Evolutionary conservation across 306 rosid genomes (phyloP).

Genomic region (Trifolium dubium): DNA sequence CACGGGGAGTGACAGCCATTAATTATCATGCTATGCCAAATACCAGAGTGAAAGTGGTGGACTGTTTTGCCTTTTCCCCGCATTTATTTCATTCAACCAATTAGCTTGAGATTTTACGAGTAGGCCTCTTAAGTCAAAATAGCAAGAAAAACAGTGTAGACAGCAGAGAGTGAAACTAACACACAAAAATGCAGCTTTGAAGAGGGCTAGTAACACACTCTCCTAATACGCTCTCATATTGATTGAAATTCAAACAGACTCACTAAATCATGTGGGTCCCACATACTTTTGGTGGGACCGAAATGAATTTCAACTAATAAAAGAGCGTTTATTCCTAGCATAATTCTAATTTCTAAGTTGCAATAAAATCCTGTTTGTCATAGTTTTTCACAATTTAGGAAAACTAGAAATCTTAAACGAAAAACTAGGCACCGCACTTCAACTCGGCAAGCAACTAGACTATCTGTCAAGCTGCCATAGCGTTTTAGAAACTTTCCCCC

Average conservation of each 20-base stretch:
- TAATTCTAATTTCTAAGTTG: background rate
- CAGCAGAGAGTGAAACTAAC: background rate
- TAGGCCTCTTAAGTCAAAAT: background rate
- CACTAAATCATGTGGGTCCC: background rate
- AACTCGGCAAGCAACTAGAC: background rate
- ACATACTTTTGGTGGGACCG: background rate
- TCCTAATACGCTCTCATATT: background rate
- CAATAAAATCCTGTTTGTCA: background rate
- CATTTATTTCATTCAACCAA: no score
- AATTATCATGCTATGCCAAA: background rate
- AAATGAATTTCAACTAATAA: background rate
- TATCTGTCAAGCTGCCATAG: conserved; percentile 7
- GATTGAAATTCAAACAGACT: background rate
- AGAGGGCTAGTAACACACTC: background rate
- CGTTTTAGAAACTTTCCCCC: conserved; percentile 16
- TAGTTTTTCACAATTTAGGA: background rate
- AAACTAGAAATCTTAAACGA: background rate
- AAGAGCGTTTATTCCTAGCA: background rate
- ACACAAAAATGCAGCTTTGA: conserved; percentile 23
- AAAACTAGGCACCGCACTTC: background rate
- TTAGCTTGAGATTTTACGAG: no score
- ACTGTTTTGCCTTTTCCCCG: no score
- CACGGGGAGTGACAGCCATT: background rate
- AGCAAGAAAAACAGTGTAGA: conserved; percentile 9
- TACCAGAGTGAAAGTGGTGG: background rate